Evolutionary conservation across 2,329 filamentous ascomycete species (phyloP).

Genomic region (Coleophoma eucalyptorum): DNA sequence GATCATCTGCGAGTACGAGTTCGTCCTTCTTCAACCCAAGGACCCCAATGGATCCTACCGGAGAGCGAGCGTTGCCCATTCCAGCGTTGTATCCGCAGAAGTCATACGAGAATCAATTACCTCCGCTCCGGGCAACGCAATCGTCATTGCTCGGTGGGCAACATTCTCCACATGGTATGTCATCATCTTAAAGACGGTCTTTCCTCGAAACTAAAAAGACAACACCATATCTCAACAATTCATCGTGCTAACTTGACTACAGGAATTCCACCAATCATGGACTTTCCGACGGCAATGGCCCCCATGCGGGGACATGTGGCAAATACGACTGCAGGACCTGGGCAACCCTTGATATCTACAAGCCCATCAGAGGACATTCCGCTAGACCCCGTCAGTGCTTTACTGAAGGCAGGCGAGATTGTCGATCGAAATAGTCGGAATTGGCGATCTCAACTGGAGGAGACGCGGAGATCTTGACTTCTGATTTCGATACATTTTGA

Average conservation of each 20-base stretch:
- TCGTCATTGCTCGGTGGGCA: constrained; percentile 10
- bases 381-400: constrained; percentile 55
- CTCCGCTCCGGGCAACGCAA: constrained; percentile 24
- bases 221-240: too few species aligned
- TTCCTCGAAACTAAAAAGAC: background rate
- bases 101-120: constrained; percentile 23
- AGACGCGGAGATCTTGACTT: too few species aligned
- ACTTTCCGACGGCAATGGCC: constrained; percentile 18
- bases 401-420: constrained; percentile 56
- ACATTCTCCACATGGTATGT: constrained; percentile 24
- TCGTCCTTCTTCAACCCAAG: constrained; percentile 25
- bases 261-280: constrained; percentile 14
- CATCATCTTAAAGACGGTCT: background rate
- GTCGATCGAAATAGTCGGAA: constrained; percentile 38
- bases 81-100: constrained; percentile 22
- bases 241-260: background rate
- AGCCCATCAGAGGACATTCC: constrained; percentile 21
- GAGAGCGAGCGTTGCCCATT: constrained; percentile 22
- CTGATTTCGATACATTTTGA: too few species aligned
- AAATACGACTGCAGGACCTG: background rate
- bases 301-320: constrained; percentile 18
- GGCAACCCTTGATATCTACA: constrained; percentile 5
- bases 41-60: constrained; percentile 24
- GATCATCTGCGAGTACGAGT: constrained; percentile 18
- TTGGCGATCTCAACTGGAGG: background rate